Base-by-base conservation (phyloP, 2,329 filamentous ascomycete species). In the Colletotrichum sp. region DNA sequence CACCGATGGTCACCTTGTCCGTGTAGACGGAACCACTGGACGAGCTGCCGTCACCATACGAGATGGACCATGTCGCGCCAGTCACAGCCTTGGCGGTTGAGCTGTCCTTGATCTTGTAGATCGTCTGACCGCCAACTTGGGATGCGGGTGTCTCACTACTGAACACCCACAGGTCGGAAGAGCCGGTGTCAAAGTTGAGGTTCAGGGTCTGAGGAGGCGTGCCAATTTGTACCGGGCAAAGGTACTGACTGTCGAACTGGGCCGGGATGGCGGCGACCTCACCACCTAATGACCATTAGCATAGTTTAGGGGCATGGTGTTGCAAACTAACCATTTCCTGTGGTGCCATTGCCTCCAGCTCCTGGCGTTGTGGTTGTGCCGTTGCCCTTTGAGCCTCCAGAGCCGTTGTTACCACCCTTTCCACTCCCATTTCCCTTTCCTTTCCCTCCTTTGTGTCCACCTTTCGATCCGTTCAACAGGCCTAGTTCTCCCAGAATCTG, bases 211-310 rank as follows among this genome's bases (percentile, higher is more conserved):
- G 84, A 12, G 83, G 80, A 39, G 83, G 84, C 3, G 78, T 87
- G 72, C 92, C 93, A 80, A 94, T 86, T 26, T 87, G 89, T 71
- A 94, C 92, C 1, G 92, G 91, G 36, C 87, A 87, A 60, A 91
- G 83, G 76, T 91, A 92, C 77, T 89, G 87, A 26, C 82, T 80
- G 77, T 91, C 90, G 67, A 85, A 83, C n/a, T 83, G 79, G 75
- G 88, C 83, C 0, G 90, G 89, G 21, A 84, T 87, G 21, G 87
- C 85, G 28, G 83, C 73, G 4, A 84, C 85, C 74, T 86, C 86
- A 48, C 43, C 43, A 52, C 84, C 82, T 81, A 43, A 57, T 15
- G 18, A n/a, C 8, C 26, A 78, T 83, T 39, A 82, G 74, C 71
- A 36, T 28, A 15, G 32, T 12, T 1, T 5, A 18, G 12, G 30